Conservation (phyloP, 2,329 filamentous ascomycete species). For the Periconia sp. region DNA sequence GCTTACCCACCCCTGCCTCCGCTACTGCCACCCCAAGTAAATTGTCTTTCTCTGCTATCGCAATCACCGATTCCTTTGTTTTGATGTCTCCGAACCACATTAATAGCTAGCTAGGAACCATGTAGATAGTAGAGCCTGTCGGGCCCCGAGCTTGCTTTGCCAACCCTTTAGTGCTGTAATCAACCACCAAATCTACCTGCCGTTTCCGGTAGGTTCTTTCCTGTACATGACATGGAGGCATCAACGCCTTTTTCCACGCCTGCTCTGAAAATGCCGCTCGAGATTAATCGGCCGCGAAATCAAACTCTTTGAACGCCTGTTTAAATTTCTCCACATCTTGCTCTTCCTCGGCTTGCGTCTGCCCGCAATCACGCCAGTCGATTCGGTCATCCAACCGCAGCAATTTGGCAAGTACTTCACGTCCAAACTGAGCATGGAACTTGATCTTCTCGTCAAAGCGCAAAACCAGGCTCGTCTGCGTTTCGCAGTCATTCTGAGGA, state of each 20-base stretch:
- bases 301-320: constrained; percentile 78
- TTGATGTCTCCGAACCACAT: not conserved
- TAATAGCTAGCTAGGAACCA: no score
- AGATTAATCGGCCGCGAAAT: constrained; percentile 63
- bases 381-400: constrained; percentile 76
- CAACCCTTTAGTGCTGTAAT: constrained; percentile 41
- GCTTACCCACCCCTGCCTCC: no score
- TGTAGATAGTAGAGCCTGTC: constrained; percentile 13
- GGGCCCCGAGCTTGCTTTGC: constrained; percentile 32
- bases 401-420: constrained; percentile 85
- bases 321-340: constrained; percentile 79
- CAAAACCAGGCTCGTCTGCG: constrained; percentile 73
- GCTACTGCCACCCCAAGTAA: no score
- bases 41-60: no score
- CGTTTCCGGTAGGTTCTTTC: not conserved
- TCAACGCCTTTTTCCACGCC: not conserved
- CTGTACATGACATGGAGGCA: not conserved
- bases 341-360: constrained; percentile 76
- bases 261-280: not conserved
- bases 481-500: constrained; percentile 53
- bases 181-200: constrained; percentile 11
- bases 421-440: constrained; percentile 89
- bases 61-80: not conserved
- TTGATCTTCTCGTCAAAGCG: constrained; percentile 69
- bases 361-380: constrained; percentile 82